Conservation (phyloP, 495 filamentous ascomycete genomes). For the Neurospora tetrasperma region DNA sequence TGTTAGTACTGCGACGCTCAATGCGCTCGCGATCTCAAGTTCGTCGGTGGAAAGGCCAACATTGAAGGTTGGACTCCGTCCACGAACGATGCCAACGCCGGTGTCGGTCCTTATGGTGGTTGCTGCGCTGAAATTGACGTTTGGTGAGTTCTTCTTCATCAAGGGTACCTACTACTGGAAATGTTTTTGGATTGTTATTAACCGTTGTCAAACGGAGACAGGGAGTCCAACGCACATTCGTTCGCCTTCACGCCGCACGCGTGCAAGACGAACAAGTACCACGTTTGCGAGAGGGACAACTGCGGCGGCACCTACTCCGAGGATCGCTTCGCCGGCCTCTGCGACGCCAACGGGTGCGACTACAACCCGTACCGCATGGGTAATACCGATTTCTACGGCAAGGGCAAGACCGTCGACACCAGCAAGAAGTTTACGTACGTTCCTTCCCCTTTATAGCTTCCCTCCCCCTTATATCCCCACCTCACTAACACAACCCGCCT, state of each 20-base stretch:
- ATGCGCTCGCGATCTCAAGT: conserved; percentile 46
- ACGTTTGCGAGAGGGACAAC: conserved; percentile 40
- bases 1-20: conserved; percentile 46
- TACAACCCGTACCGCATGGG: conserved; percentile 70
- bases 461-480: not conserved
- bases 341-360: conserved; percentile 66
- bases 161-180: too few relatives aligned
- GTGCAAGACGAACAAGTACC: conserved; percentile 49
- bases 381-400: conserved; percentile 52
- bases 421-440: conserved; percentile 48
- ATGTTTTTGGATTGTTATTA: not conserved
- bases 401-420: conserved; percentile 53
- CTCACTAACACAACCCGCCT: not conserved
- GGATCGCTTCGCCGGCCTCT: conserved; percentile 46
- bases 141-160: conserved; percentile 18
- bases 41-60: conserved; percentile 47
- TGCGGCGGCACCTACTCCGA: conserved; percentile 46
- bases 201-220: not conserved
- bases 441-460: too few relatives aligned
- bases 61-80: conserved; percentile 36
- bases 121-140: conserved; percentile 73
- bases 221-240: conserved; percentile 56
- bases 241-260: conserved; percentile 59
- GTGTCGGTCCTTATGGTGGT: conserved; percentile 32
- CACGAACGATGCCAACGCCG: conserved; percentile 46